phyloP scores from a whole-genome alignment of 2,329 filamentous ascomycete genomes.

The Phialemonium atrogriseum region DNA sequence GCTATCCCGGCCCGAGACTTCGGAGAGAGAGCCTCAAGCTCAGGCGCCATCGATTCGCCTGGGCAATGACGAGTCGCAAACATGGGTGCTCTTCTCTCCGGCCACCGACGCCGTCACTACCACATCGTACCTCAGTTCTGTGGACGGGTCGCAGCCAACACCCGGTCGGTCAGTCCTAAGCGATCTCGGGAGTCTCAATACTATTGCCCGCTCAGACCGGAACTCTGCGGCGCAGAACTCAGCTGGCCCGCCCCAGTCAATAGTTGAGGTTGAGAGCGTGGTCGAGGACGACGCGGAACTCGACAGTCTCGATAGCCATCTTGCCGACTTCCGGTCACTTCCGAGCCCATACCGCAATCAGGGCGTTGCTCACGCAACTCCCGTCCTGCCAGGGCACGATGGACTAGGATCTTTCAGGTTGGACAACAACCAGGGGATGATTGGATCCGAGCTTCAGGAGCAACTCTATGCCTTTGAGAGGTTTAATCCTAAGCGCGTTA shows the following conservation, averaged over 20 bases:
- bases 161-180: conserved; percentile 66
- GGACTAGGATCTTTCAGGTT: conserved; percentile 79
- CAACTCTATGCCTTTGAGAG: conserved; percentile 84
- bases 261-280: conserved; percentile 18
- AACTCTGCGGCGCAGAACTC: conserved; percentile 28
- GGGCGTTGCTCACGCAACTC: conserved; percentile 44
- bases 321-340: conserved; percentile 74
- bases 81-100: conserved; percentile 94
- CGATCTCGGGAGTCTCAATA: conserved; percentile 72
- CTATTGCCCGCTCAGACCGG: conserved; percentile 52
- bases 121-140: conserved; percentile 60
- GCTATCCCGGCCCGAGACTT: conserved; percentile 29
- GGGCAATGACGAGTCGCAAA: conserved; percentile 64
- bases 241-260: conserved; percentile 27
- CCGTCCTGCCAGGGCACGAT: conserved; percentile 85
- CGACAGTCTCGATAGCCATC: conserved; percentile 86
- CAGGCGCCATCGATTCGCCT: conserved; percentile 19
- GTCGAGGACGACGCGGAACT: conserved; percentile 68
- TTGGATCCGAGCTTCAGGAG: conserved; percentile 59
- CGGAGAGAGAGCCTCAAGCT: conserved; percentile 28
- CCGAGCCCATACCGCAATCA: conserved; percentile 33
- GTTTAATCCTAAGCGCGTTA: conserved; percentile 65
- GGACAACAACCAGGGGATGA: conserved; percentile 44
- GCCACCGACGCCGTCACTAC: conserved; percentile 52
- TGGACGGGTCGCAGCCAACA: conserved; percentile 55